Conservation (phyloP, 164 flowering plant species). For the Magnolia sinica region DNA sequence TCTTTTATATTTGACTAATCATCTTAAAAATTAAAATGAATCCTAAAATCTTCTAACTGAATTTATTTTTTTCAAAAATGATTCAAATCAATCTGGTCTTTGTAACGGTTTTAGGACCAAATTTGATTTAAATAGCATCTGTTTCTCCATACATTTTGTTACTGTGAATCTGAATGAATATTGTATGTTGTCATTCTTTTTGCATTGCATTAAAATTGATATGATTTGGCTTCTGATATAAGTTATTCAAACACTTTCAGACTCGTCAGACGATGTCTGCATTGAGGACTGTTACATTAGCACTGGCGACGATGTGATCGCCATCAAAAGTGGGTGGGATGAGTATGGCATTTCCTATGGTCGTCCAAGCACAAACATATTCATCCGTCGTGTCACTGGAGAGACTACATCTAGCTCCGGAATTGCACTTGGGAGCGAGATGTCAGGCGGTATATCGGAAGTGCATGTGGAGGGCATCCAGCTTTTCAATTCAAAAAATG, state of each 20-base stretch:
- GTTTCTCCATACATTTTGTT: background rate
- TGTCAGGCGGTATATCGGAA: constrained; percentile 83
- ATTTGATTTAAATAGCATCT: background rate
- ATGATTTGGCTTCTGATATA: background rate
- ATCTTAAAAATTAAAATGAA: too few species aligned
- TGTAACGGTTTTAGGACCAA: background rate
- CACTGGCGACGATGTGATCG: constrained; percentile 65
- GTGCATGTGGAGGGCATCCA: constrained; percentile 48
- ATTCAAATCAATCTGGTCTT: background rate
- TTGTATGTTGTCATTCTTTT: background rate
- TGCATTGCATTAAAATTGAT: background rate
- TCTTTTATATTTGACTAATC: too few species aligned
- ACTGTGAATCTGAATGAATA: background rate
- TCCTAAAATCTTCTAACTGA: too few species aligned
- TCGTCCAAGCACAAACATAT: constrained; percentile 55
- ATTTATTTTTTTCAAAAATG: background rate
- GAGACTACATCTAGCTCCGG: constrained; percentile 44
- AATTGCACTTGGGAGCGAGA: constrained; percentile 78
- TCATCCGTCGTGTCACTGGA: constrained; percentile 40
- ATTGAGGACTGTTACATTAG: constrained; percentile 69
- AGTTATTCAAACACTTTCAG: constrained; percentile 22
- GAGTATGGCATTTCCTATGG: constrained; percentile 70
- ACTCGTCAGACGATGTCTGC: constrained; percentile 66
- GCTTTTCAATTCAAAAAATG: constrained; percentile 44
- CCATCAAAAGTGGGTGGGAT: constrained; percentile 84